phyloP scores from a whole-genome alignment of 83 land plant genomes.

The Isoetes engelmannii region DNA sequence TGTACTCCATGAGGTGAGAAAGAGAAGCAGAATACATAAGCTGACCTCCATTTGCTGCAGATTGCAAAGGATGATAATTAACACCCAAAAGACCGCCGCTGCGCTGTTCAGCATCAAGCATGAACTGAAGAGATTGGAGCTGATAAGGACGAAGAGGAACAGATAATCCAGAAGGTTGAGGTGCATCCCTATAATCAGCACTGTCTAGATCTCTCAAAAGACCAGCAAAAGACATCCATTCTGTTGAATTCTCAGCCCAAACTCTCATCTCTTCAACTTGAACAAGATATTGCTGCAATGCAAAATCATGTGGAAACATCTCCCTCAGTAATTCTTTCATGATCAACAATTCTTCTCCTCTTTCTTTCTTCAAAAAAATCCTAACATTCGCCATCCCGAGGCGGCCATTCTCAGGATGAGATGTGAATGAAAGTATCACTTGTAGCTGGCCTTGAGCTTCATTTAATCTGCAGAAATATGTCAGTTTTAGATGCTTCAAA shows the following conservation, averaged over 20 bases:
- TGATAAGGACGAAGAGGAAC: conserved; percentile 44
- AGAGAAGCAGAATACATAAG: conserved; percentile 40
- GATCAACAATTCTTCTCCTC: conserved; percentile 31
- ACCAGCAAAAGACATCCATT: conserved; percentile 39
- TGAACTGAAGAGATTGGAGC: conserved; percentile 42
- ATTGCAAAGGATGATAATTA: conserved; percentile 28
- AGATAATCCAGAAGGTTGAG: conserved; percentile 34
- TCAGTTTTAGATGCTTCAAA: neutral
- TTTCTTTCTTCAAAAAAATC: conserved; percentile 33
- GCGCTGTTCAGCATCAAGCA: conserved; percentile 40
- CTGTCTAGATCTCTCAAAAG: conserved; percentile 36
- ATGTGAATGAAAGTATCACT: conserved; percentile 18
- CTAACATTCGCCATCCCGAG: conserved; percentile 20
- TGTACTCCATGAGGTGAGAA: conserved; percentile 29
- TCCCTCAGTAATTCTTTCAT: conserved; percentile 32
- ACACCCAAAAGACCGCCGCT: conserved; percentile 38
- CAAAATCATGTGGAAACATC: conserved; percentile 31
- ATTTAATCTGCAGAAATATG: conserved; percentile 26
- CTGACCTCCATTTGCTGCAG: conserved; percentile 5
- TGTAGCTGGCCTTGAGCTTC: conserved; percentile 43
- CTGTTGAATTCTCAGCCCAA: conserved; percentile 33
- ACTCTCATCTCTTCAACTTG: conserved; percentile 36
- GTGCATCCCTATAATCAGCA: conserved; percentile 30
- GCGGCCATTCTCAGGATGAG: conserved; percentile 15
- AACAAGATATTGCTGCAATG: conserved; percentile 19